Evolutionary conservation across 768 basidiomycete genomes (phyloP).

Genomic region (Paxillus involutus): DNA sequence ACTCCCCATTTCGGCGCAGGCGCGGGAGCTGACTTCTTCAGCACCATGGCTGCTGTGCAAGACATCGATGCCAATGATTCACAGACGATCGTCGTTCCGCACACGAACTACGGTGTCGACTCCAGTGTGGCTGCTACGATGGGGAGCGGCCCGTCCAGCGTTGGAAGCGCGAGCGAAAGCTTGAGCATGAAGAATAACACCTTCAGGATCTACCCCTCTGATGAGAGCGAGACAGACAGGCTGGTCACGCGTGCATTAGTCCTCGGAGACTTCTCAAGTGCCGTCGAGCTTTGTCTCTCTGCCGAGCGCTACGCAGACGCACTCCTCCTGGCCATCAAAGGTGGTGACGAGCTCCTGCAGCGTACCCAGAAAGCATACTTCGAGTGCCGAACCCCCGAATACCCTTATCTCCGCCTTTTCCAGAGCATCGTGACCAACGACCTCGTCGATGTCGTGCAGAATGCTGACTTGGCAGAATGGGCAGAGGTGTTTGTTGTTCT

Average conservation of each 20-base stretch:
- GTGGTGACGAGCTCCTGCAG: slow-evolving; percentile 82
- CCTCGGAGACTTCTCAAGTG: slow-evolving; percentile 91
- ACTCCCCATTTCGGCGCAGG: slow-evolving; percentile 59
- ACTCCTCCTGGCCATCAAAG: slow-evolving; percentile 88
- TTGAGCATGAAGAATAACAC: slow-evolving; percentile 66
- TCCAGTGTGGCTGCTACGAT: slow-evolving; percentile 94
- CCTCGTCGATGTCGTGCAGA: slow-evolving; percentile 91
- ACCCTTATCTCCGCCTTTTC: slow-evolving; percentile 91
- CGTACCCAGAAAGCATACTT: slow-evolving; percentile 95
- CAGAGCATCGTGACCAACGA: slow-evolving; percentile 93
- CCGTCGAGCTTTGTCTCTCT: slow-evolving; percentile 88
- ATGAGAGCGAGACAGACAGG: slow-evolving; percentile 85
- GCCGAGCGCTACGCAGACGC: slow-evolving; percentile 93
- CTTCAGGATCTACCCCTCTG: slow-evolving; percentile 87
- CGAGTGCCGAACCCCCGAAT: slow-evolving; percentile 67
- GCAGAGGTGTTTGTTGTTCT: slow-evolving; percentile 94
- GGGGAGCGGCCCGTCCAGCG: slow-evolving; percentile 87
- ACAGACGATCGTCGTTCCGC: slow-evolving; percentile 62
- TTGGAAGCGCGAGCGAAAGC: slow-evolving; percentile 55
- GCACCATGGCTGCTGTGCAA: slow-evolving; percentile 60
- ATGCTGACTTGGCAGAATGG: slow-evolving; percentile 94
- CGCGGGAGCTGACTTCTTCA: slow-evolving; percentile 83
- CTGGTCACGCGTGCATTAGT: slow-evolving; percentile 92
- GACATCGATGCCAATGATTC: slow-evolving; percentile 36
- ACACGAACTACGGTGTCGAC: slow-evolving; percentile 75